Percentiles rank a stretch among this genome's conserved stretches.
phyloP scores from a whole-genome alignment of 2,329 filamentous ascomycete genomes.

The Aspergillus glaucus region DNA sequence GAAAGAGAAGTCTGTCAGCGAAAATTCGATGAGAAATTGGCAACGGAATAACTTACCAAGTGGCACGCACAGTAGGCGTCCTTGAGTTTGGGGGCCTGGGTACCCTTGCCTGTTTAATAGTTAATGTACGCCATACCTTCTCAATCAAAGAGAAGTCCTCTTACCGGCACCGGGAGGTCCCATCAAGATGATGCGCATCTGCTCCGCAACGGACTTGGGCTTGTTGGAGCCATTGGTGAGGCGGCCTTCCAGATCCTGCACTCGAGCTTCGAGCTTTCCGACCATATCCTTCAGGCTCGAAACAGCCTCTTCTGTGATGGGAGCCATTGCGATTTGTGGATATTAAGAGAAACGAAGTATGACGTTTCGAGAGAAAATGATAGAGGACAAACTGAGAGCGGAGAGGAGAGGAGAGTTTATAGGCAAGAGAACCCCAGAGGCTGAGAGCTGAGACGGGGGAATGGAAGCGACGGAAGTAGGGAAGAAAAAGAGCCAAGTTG shows the following conservation, averaged over 20 bases:
- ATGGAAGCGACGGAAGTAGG: constrained; percentile 17
- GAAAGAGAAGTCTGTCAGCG: background rate
- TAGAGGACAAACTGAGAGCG: background rate
- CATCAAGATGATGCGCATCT: constrained; percentile 95
- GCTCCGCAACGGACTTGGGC: constrained; percentile 49
- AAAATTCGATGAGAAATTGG: constrained; percentile 1
- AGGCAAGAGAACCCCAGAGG: background rate
- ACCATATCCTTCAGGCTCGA: constrained; percentile 80
- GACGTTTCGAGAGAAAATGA: constrained; percentile 2
- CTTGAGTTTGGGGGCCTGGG: constrained; percentile 95
- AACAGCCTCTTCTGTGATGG: constrained; percentile 72
- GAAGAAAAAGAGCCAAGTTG: constrained; percentile 10
- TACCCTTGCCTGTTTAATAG: constrained; percentile 75
- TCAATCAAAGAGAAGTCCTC: constrained; percentile 2
- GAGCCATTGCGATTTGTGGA: constrained; percentile 62
- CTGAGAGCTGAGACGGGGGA: constrained; percentile 21
- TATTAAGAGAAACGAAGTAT: constrained; percentile 10
- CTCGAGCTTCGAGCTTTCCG: constrained; percentile 73
- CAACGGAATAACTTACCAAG: constrained; percentile 57
- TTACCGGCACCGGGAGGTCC: constrained; percentile 93
- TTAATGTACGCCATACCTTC: constrained; percentile 1
- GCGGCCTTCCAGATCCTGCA: constrained; percentile 75
- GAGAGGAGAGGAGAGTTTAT: background rate
- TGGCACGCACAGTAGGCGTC: constrained; percentile 97
- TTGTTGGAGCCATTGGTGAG: constrained; percentile 50